A percentile compares a stretch with the other conserved stretches of the same genome.
Evolutionary conservation across 495 filamentous ascomycete genomes (phyloP).

Genomic region (Aspergillus diversus): DNA sequence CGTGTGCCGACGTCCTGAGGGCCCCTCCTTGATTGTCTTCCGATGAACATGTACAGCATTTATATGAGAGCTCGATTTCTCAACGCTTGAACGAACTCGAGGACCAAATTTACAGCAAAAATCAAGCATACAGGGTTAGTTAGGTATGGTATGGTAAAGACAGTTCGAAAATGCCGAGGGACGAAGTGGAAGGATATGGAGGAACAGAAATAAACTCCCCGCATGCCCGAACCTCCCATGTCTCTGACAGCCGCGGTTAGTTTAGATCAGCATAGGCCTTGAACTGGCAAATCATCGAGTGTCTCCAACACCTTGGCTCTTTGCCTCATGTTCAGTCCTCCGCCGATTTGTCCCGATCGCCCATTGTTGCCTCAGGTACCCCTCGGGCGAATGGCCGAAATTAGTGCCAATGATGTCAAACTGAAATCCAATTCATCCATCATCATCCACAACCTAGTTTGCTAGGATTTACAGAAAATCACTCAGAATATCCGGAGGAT

Average conservation of each 20-base stretch:
- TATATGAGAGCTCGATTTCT: background rate
- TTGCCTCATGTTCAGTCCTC: background rate
- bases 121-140: background rate
- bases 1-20: conserved; percentile 26
- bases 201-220: conserved; percentile 22
- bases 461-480: background rate
- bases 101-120: background rate
- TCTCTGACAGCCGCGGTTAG: conserved; percentile 25
- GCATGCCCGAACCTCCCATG: conserved; percentile 25
- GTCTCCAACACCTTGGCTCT: background rate
- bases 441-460: background rate
- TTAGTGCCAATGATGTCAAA: background rate
- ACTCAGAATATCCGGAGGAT: background rate
- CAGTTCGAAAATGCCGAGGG: conserved; percentile 18
- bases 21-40: background rate
- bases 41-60: background rate
- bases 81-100: background rate
- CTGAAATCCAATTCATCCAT: background rate
- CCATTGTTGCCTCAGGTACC: background rate
- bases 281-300: background rate
- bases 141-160: background rate
- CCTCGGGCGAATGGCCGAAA: background rate
- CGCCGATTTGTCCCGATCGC: conserved; percentile 19
- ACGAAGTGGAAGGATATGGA: conserved; percentile 13
- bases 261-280: background rate